Evolutionary conservation across 192 early-diverging fungal species (phyloP).

Genomic region (Mortierella alpina): DNA sequence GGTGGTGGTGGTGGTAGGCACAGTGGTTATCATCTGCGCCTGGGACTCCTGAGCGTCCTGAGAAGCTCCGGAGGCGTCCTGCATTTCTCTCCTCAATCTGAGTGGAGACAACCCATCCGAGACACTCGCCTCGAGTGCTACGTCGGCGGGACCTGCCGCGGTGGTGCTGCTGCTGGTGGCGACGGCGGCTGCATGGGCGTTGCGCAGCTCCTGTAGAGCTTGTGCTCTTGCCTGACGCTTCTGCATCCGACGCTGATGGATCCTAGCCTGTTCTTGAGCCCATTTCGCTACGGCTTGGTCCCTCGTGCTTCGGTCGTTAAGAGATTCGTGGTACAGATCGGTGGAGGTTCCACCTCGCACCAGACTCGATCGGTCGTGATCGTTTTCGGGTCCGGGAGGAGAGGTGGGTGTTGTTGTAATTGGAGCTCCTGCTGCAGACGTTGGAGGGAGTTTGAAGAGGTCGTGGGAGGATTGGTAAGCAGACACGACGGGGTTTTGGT

Average conservation of each 20-base stretch:
- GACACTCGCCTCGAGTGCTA: neutral
- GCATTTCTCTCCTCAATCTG: neutral
- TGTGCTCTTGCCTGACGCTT: conserved; percentile 1
- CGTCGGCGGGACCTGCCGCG: no score
- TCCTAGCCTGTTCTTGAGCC: conserved; percentile 34
- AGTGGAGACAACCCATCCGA: neutral
- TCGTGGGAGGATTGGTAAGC: conserved; percentile 15
- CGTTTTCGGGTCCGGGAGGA: neutral
- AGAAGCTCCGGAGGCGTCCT: no score
- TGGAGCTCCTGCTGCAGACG: neutral
- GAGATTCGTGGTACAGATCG: neutral
- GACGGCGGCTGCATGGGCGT: neutral
- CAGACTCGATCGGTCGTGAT: neutral
- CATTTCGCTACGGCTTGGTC: conserved; percentile 5
- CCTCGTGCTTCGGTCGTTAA: neutral
- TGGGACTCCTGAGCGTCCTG: no score
- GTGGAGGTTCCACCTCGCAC: neutral
- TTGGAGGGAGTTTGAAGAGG: conserved; percentile 8
- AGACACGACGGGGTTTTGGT: conserved; percentile 24
- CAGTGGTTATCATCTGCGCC: no score
- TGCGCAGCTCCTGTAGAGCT: neutral
- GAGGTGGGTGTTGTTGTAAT: neutral
- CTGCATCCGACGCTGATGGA: conserved; percentile 17
- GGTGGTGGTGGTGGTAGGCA: neutral
- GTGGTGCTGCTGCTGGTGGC: no score